Base-by-base conservation (phyloP, 2,329 filamentous ascomycete species). In the Diaporthe destruens region DNA sequence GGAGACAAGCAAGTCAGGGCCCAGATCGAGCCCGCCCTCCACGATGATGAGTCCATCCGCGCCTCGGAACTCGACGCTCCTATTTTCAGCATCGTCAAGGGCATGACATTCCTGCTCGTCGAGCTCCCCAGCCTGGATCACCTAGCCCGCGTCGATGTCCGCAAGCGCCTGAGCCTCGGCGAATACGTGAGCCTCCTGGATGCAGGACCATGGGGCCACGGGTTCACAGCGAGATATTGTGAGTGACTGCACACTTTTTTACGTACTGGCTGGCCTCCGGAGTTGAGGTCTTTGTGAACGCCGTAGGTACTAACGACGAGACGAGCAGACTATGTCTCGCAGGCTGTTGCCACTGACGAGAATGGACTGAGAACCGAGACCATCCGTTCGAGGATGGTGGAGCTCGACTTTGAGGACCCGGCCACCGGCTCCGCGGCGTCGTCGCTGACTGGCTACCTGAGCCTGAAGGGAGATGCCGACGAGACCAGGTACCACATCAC, bases 91-190 rank as follows among this genome's bases (percentile, higher is more conserved):
- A 89, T 95, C 57, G 92, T 94, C 47, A 89, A 89, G 56, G 93
- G 93, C 61, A 92, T 95, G 91, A 89, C 89, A 0, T 95, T 94
- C 80, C 81, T 90, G n/a, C 86, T 94, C 42, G 84, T 93, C 18
- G 83, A 88, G 75, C 84, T 96, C 29, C 84, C 88, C 0, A 86
- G 85, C 69, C 80, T 94, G 12, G 89, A 90, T 39, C 85, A 87
- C 9, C 84, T 96, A 23, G 85, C 82, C 6, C 76, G 80, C 16
- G 82, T 85, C 3, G 76, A 81, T 39, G 76, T 63, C 57, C 69
- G 76, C 4, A 77, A 79, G 44, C 76, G 77, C 39, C 78, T 83
- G 16, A 77, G 84, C 54, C 25, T 80, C 9, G 59, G 67, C 12
- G 73, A 76, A 0, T 67, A 55, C 53, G 71, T 76, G 2, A 77